Conservation (phyloP, 768 basidiomycete genomes). For the Cystofilobasidium capitatum region DNA sequence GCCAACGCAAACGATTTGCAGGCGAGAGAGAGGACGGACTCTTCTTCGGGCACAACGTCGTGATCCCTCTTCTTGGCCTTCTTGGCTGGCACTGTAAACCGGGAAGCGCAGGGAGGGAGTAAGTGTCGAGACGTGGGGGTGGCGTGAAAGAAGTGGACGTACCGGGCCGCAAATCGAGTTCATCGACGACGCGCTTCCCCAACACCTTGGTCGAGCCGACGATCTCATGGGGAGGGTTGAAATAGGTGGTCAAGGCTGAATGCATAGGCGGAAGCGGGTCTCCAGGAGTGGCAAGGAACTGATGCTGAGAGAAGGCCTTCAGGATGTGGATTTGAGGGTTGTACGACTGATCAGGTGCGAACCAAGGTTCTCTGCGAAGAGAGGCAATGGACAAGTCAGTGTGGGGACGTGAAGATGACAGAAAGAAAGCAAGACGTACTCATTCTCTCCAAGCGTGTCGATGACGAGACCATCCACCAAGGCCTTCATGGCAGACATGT, state of each 20-base stretch:
- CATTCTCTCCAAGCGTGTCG: constrained; percentile 60
- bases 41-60: constrained; percentile 43
- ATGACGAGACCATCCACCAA: constrained; percentile 87
- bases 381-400: not conserved
- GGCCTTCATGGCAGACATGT: constrained; percentile 69
- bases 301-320: constrained; percentile 86
- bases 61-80: constrained; percentile 50
- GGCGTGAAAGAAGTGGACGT: constrained; percentile 26
- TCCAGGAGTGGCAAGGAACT: constrained; percentile 54
- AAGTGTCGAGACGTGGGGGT: not conserved
- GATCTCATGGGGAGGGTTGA: constrained; percentile 63
- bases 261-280: constrained; percentile 78
- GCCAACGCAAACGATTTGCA: too few species aligned
- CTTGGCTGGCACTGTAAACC: not conserved
- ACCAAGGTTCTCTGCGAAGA: constrained; percentile 52
- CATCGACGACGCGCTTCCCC: constrained; percentile 53
- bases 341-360: constrained; percentile 62
- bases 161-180: constrained; percentile 74
- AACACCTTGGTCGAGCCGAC: constrained; percentile 53
- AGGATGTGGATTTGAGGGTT: constrained; percentile 84
- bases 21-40: constrained; percentile 15
- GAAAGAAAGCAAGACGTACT: constrained; percentile 45
- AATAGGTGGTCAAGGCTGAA: constrained; percentile 71
- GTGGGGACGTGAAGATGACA: not conserved
- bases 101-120: not conserved